These are phyloP conservation scores for Tricholoma bakamatsutake DNA, from an alignment of 768 basidiomycete species.

Conservation along the genomic window DNA sequence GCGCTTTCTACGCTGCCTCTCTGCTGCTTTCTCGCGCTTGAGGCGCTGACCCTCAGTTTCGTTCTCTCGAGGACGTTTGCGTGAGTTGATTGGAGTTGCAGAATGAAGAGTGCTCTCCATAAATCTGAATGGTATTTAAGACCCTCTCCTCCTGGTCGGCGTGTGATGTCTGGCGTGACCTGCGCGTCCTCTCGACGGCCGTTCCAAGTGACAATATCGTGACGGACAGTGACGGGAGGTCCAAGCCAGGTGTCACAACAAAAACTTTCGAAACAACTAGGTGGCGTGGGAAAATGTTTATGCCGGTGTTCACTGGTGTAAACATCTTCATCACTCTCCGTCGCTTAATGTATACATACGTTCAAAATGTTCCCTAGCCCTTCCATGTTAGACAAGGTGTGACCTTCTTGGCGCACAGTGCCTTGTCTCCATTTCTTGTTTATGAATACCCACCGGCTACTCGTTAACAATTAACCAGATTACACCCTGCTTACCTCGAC, in stretches of 20 bases:
- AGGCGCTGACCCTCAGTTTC: conserved; percentile 67
- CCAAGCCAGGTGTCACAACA: conserved; percentile 32
- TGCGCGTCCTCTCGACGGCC: conserved; percentile 30
- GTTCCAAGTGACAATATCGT: conserved; percentile 42
- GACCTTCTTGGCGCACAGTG: no score
- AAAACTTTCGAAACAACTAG: neutral
- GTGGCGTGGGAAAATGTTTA: conserved; percentile 12
- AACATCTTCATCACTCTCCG: no score
- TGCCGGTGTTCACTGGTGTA: no score
- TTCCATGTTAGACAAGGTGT: no score
- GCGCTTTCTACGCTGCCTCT: conserved; percentile 77
- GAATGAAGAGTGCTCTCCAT: conserved; percentile 20
- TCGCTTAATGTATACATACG: no score
- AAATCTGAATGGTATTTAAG: neutral
- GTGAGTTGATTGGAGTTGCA: conserved; percentile 22
- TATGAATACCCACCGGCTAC: no score
- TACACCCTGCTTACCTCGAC: no score
- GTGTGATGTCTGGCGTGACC: conserved; percentile 38
- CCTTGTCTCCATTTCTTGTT: no score
- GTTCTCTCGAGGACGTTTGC: conserved; percentile 62
- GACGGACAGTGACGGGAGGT: conserved; percentile 42
- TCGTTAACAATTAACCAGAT: no score
- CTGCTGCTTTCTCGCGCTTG: conserved; percentile 84
- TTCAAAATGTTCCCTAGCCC: no score
- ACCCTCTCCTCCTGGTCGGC: neutral